Percentiles rank a stretch among this genome's conserved stretches.
These are phyloP conservation scores for Rhynchosporium secalis DNA, from an alignment of 2,329 filamentous ascomycete species.

Conservation along the genomic window DNA sequence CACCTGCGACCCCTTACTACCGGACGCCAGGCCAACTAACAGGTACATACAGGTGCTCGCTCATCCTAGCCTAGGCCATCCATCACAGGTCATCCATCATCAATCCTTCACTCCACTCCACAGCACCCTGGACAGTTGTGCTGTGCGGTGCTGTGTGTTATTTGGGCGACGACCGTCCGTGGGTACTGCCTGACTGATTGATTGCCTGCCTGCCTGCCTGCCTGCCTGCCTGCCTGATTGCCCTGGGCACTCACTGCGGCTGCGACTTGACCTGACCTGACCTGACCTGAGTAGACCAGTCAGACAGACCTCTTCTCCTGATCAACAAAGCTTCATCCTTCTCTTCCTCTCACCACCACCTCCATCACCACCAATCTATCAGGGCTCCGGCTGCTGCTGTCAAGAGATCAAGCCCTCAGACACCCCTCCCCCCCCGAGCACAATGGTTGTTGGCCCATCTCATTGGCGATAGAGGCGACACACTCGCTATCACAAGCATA, in stretches of 20 bases:
- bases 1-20: not conserved
- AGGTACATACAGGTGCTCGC: not conserved
- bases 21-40: slow-evolving; percentile 1
- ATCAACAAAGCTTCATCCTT: slow-evolving; percentile 10
- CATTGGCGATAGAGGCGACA: slow-evolving; percentile 43
- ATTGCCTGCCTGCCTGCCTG: not conserved
- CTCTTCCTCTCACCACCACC: not conserved
- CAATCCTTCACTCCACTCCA: not conserved
- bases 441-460: slow-evolving; percentile 47
- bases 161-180: not conserved
- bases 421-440: slow-evolving; percentile 36
- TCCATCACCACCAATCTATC: slow-evolving; percentile 1
- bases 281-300: too few relatives aligned
- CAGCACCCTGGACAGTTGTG: too few relatives aligned
- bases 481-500: slow-evolving; percentile 32
- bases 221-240: not conserved
- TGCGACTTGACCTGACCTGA: not conserved
- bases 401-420: slow-evolving; percentile 25
- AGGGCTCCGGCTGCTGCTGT: slow-evolving; percentile 12
- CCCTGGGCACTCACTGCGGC: not conserved
- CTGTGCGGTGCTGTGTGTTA: too few relatives aligned
- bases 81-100: not conserved
- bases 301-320: too few relatives aligned
- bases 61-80: not conserved
- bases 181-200: not conserved